Base-by-base conservation (phyloP, 495 filamentous ascomycete species). In the Xylaria flabelliformis region DNA sequence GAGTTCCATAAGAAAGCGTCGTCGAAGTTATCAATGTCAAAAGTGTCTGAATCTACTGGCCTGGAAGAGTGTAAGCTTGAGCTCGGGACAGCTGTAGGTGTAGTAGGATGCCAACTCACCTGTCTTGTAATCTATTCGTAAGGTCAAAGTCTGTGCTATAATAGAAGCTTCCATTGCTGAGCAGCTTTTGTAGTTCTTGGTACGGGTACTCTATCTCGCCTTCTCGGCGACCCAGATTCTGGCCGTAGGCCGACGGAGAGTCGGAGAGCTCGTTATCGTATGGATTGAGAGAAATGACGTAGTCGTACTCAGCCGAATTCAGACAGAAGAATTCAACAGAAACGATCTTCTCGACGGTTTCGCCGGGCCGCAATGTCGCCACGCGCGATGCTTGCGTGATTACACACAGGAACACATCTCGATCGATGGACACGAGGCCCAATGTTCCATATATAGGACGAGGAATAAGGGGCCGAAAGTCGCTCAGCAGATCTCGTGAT, bases 141-240 rank as follows among this genome's bases (percentile, higher is more conserved):
- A 99, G 87, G 80, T 98, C 95, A 78, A 99, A 99, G 82, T 98
- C 93, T 39, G 93, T 91, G 76, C 95, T 98, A 80, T 97, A 99
- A 80, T 98, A 98, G 78, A 99, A 99, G 15, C 91, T 97, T n/a
- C 97, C 94, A 81, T 96, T 93, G 73, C 93, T 90, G 26, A 99
- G 85, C 12, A 99, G 87, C 85, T 97, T 98, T 78, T 95, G 95
- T 63, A 99, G 75, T 50, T 95, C 93, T 66, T 92, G 79, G 77
- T 94, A 98, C 29, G 96, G 97, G 80, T 98, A 94, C 74, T 97
- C 94, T 32, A 92, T 78, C 39, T 89, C 76, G 41, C 87, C 82
- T 46, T 97, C 93, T 73, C 86, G 87, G 65, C 87, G 84, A 39
- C 91, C 88, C n/a, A 86, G 80, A 48, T 84, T 86, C 73, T 87